phyloP scores from a whole-genome alignment of 2,329 filamentous ascomycete species.

The Hymenoscyphus fructigenus region DNA sequence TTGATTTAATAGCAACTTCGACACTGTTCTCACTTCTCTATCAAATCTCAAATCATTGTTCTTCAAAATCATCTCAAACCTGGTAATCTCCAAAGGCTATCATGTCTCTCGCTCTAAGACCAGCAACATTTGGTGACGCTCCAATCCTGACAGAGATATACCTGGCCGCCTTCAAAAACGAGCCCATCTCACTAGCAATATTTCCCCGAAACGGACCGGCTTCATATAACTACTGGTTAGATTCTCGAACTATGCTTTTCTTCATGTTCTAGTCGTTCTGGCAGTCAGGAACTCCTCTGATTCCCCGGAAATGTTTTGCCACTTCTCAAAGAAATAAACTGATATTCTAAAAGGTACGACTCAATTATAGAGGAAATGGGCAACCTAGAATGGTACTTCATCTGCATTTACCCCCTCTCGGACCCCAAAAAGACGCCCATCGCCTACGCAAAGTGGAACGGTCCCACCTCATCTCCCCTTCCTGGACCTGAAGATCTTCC shows the following conservation, averaged over 20 bases:
- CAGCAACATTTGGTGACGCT: constrained; percentile 43
- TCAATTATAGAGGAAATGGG: constrained; percentile 41
- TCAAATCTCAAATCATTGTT: neutral
- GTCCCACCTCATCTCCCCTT: constrained; percentile 27
- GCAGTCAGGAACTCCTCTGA: no score
- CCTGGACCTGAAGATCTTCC: constrained; percentile 33
- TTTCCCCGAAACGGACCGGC: constrained; percentile 37
- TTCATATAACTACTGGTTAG: constrained; percentile 41
- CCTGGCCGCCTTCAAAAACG: constrained; percentile 45
- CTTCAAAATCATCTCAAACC: neutral
- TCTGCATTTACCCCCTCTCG: constrained; percentile 6
- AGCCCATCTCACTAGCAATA: constrained; percentile 40
- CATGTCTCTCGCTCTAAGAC: constrained; percentile 38
- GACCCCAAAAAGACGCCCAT: constrained; percentile 38
- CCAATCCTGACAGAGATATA: constrained; percentile 44
- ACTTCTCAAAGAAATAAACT: no score
- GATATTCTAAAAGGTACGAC: constrained; percentile 11
- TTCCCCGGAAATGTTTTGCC: no score
- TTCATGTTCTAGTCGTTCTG: no score
- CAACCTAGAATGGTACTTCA: constrained; percentile 39
- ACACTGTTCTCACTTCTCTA: neutral
- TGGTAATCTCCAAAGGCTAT: constrained; percentile 2
- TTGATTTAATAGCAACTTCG: neutral
- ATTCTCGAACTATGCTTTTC: no score
- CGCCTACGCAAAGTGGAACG: constrained; percentile 50